These are phyloP conservation scores for Xylaria polymorpha DNA, from an alignment of 2,329 filamentous ascomycete genomes.

Conservation along the genomic window DNA sequence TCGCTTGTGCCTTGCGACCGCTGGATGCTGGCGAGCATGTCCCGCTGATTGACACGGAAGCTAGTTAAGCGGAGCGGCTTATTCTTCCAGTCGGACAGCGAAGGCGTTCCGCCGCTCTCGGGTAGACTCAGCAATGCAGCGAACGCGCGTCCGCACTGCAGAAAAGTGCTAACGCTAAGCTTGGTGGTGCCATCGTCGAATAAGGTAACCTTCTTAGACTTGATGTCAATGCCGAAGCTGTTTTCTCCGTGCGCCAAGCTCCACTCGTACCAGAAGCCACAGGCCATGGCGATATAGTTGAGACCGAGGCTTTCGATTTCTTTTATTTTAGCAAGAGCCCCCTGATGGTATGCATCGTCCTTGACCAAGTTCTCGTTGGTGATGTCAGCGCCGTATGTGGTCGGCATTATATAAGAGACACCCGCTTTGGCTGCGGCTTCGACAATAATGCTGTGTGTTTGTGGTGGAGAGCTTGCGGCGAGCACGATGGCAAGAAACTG, in stretches of 20 bases:
- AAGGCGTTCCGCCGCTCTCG: slow-evolving; percentile 53
- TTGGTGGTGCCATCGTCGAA: slow-evolving; percentile 66
- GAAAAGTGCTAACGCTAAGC: slow-evolving; percentile 68
- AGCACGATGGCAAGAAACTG: slow-evolving; percentile 67
- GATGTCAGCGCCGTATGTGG: slow-evolving; percentile 56
- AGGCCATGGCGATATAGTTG: slow-evolving; percentile 55
- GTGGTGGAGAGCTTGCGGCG: slow-evolving; percentile 54
- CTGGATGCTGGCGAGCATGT: slow-evolving; percentile 70
- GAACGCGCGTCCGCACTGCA: slow-evolving; percentile 64
- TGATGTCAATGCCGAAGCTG: slow-evolving; percentile 62
- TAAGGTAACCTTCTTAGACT: slow-evolving; percentile 52
- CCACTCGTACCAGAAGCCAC: slow-evolving; percentile 65
- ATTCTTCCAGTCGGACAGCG: slow-evolving; percentile 59
- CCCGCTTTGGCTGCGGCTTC: slow-evolving; percentile 65
- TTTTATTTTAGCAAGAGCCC: slow-evolving; percentile 16
- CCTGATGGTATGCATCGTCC: slow-evolving; percentile 39
- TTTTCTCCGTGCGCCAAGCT: slow-evolving; percentile 54
- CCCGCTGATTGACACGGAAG: slow-evolving; percentile 68
- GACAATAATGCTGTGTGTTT: slow-evolving; percentile 62
- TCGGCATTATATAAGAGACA: slow-evolving; percentile 66
- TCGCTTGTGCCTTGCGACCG: slow-evolving; percentile 66
- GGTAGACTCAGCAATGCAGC: slow-evolving; percentile 61
- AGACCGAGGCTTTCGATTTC: slow-evolving; percentile 17
- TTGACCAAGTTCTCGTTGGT: slow-evolving; percentile 52
- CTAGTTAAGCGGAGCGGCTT: slow-evolving; percentile 62